Evolutionary conservation across 192 early-diverging fungal species (phyloP).

Genomic region (Phlyctochytrium planicorne): DNA sequence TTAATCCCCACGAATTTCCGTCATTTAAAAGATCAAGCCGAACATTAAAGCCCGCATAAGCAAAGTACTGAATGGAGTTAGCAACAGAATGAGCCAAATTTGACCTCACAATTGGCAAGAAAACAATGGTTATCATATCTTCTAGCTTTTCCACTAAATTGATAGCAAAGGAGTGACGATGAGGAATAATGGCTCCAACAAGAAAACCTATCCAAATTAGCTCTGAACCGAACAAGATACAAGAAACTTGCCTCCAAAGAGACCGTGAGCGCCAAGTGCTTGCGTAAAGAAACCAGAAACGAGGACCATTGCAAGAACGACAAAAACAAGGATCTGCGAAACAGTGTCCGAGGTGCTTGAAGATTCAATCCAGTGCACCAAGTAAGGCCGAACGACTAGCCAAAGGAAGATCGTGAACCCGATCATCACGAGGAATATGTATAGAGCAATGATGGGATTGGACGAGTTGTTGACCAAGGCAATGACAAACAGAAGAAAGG

Average conservation of each 20-base stretch:
- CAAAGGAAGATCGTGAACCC: slow-evolving; percentile 74
- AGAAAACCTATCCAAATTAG: slow-evolving; percentile 53
- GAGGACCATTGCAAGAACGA: slow-evolving; percentile 72
- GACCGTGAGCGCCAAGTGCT: slow-evolving; percentile 84
- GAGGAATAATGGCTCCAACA: slow-evolving; percentile 82
- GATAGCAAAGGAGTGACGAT: slow-evolving; percentile 83
- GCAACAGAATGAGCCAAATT: slow-evolving; percentile 52
- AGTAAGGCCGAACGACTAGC: slow-evolving; percentile 66
- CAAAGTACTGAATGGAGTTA: slow-evolving; percentile 83
- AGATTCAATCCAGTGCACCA: slow-evolving; percentile 31
- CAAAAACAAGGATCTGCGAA: slow-evolving; percentile 61
- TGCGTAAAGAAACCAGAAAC: slow-evolving; percentile 74
- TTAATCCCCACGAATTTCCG: slow-evolving; percentile 72
- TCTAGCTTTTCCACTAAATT: slow-evolving; percentile 89
- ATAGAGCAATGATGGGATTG: slow-evolving; percentile 71
- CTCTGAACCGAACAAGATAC: neutral
- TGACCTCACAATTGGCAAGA: slow-evolving; percentile 73
- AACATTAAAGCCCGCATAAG: slow-evolving; percentile 89
- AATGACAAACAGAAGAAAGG: slow-evolving; percentile 67
- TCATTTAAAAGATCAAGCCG: slow-evolving; percentile 72
- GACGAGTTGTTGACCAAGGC: slow-evolving; percentile 83
- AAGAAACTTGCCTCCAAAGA: slow-evolving; percentile 71
- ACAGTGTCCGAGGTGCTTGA: slow-evolving; percentile 15
- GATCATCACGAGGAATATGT: slow-evolving; percentile 73
- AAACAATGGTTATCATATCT: slow-evolving; percentile 81